Evolutionary conservation across 768 basidiomycete genomes (phyloP), one percentile per base, ranked within the genome.

Genomic region (Rickenella mellea): DNA sequence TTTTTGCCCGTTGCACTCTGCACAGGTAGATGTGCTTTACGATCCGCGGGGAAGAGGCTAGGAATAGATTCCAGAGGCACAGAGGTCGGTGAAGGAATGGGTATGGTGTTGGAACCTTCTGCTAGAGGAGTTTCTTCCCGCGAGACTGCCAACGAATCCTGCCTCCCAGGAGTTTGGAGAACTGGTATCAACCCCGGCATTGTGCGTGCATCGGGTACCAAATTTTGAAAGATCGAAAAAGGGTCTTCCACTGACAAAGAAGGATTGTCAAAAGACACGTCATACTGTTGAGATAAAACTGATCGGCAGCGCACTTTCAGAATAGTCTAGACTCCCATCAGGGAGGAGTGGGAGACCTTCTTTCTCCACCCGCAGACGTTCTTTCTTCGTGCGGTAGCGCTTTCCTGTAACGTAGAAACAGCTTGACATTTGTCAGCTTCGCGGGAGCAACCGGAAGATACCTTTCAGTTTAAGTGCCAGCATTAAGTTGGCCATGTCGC

Each of bases 321-420:
- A 50, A 50, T 85, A 86, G 58, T 85, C 78, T 25, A 88, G 62
- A 57, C 85, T 87, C n/a, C 85, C 85, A 53, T 89, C 85, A n/a
- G 73, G 55, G 5, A 66, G 65, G 19, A 70, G 68, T 1, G 85
- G 86, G 14, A 80, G 82, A 0, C 85, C 85, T 46, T 79, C 76
- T 46, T 74, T 80, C 52, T 88, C 86, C 33, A 87, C 70, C n/a
- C 81, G 69, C 44, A 86, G 51, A 8, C 85, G 69, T 49, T 89
- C 85, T 51, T 82, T 87, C 66, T 89, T 89, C 1, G 84, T 87
- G 42, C 73, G 74, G 53, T 87, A 86, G 10, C 76, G 72, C 51
- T 86, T 87, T 15, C 83, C 84, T 84, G 44, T 3, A 39, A 29
- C 15, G 40, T 12, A 6, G 33, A 43, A 9, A 30, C 43, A 35